Evolutionary conservation across 2,329 filamentous ascomycete genomes (phyloP).

Genomic region (Botrytis tulipae): DNA sequence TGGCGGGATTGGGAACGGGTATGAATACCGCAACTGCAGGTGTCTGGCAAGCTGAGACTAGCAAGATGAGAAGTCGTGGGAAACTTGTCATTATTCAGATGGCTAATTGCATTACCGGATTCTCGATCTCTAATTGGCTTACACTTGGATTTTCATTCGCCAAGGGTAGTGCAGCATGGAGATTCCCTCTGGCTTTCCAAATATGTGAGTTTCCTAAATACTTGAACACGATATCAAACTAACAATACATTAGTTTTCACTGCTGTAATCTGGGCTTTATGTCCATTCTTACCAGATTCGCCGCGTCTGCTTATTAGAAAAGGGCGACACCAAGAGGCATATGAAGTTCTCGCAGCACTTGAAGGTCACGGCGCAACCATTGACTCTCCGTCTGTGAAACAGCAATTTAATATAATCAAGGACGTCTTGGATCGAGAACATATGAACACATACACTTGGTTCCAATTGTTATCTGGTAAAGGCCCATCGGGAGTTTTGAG

Average conservation of each 20-base stretch:
- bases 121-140: slow-evolving; percentile 50
- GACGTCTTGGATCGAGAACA: slow-evolving; percentile 44
- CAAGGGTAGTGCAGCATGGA: slow-evolving; percentile 49
- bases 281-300: slow-evolving; percentile 53
- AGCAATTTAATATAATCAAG: slow-evolving; percentile 47
- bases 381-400: slow-evolving; percentile 46
- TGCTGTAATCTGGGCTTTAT: slow-evolving; percentile 54
- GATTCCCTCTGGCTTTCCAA: slow-evolving; percentile 61
- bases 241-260: slow-evolving; percentile 50
- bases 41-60: slow-evolving; percentile 61
- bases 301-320: slow-evolving; percentile 49
- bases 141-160: slow-evolving; percentile 57
- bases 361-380: slow-evolving; percentile 21
- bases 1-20: slow-evolving; percentile 52
- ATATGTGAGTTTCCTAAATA: slow-evolving; percentile 25
- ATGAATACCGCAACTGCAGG: slow-evolving; percentile 51
- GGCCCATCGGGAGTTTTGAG: slow-evolving; percentile 53
- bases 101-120: slow-evolving; percentile 55
- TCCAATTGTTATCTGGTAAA: slow-evolving; percentile 38
- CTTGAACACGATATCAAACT: not conserved
- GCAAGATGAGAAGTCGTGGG: slow-evolving; percentile 55
- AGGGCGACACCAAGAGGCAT: slow-evolving; percentile 45
- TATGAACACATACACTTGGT: slow-evolving; percentile 41
- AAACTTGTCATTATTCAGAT: slow-evolving; percentile 61
- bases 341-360: slow-evolving; percentile 45